These are phyloP conservation scores for Phytophthora boehmeriae DNA, from an alignment of 352 stramenopile genomes.

Conservation along the genomic window DNA sequence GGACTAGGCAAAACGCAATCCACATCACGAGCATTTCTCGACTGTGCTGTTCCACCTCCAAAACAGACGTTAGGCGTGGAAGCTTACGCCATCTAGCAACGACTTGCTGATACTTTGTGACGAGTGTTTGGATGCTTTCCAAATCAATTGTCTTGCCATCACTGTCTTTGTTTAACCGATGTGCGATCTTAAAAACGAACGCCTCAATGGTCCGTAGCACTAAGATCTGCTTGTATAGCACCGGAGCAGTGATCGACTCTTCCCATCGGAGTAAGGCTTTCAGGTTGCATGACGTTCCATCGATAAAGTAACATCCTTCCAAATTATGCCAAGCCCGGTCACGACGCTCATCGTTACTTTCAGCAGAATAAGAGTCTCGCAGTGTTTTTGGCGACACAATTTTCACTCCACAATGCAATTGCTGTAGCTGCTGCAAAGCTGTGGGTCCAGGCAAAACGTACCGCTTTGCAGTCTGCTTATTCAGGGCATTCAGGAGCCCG, in stretches of 20 bases:
- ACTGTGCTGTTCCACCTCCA: constrained; percentile 45
- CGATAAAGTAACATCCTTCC: constrained; percentile 15
- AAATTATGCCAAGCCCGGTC: constrained; percentile 24
- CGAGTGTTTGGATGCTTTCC: constrained; percentile 20
- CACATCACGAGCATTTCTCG: constrained; percentile 47
- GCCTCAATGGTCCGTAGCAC: constrained; percentile 37
- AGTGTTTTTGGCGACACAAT: constrained; percentile 8
- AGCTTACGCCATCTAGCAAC: constrained; percentile 17
- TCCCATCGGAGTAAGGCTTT: constrained; percentile 20
- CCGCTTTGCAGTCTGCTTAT: constrained; percentile 2
- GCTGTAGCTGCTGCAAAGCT: constrained; percentile 11
- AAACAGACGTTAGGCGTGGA: constrained; percentile 15
- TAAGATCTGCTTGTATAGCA: constrained; percentile 18
- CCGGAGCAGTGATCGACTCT: constrained; percentile 8
- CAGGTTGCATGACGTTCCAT: constrained; percentile 23
- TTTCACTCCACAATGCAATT: constrained; percentile 5
- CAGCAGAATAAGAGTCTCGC: constrained; percentile 1
- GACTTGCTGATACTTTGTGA: constrained; percentile 21
- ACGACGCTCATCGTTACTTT: constrained; percentile 23
- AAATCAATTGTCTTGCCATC: background rate
- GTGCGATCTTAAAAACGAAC: constrained; percentile 31
- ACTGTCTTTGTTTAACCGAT: constrained; percentile 1
- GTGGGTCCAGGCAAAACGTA: constrained; percentile 9
- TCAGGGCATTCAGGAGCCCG: constrained; percentile 26
- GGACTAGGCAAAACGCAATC: constrained; percentile 49